These are phyloP conservation scores for Emergomyces pasteurianus DNA, from an alignment of 2,329 filamentous ascomycete species.

Conservation along the genomic window DNA sequence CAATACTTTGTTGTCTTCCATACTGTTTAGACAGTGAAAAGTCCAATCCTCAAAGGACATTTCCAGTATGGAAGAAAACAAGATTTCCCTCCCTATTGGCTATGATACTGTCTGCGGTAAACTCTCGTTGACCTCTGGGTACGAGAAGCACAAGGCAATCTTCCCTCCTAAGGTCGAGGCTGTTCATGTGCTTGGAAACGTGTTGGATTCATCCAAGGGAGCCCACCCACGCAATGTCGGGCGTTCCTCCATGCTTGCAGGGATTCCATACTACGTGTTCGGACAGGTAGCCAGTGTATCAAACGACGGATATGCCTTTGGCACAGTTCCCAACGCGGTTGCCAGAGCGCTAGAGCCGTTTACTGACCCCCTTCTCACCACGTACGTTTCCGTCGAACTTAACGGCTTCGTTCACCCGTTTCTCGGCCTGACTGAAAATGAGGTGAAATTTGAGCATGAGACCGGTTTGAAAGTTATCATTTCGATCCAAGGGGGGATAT, in stretches of 20 bases:
- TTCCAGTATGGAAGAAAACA: neutral
- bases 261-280: slow-evolving; percentile 6
- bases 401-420: slow-evolving; percentile 3
- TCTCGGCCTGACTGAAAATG: slow-evolving; percentile 5
- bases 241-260: slow-evolving; percentile 4
- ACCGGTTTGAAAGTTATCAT: slow-evolving; percentile 2
- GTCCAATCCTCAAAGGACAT: neutral
- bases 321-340: slow-evolving; percentile 1
- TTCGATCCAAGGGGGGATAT: slow-evolving; percentile 5
- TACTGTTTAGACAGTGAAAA: neutral
- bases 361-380: neutral
- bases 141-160: slow-evolving; percentile 5
- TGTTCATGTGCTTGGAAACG: slow-evolving; percentile 1
- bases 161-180: slow-evolving; percentile 4
- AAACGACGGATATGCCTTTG: neutral
- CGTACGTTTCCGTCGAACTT: neutral
- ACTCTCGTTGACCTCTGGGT: slow-evolving; percentile 5
- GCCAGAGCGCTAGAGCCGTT: slow-evolving; percentile 1
- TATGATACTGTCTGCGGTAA: slow-evolving; percentile 4
- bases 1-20: neutral
- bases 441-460: slow-evolving; percentile 3
- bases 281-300: slow-evolving; percentile 1
- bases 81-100: neutral
- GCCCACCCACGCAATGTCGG: slow-evolving; percentile 4
- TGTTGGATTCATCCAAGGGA: slow-evolving; percentile 2